These are phyloP conservation scores for Candida michaelii DNA, from an alignment of 805 yeast genomes.

Conservation along the genomic window DNA sequence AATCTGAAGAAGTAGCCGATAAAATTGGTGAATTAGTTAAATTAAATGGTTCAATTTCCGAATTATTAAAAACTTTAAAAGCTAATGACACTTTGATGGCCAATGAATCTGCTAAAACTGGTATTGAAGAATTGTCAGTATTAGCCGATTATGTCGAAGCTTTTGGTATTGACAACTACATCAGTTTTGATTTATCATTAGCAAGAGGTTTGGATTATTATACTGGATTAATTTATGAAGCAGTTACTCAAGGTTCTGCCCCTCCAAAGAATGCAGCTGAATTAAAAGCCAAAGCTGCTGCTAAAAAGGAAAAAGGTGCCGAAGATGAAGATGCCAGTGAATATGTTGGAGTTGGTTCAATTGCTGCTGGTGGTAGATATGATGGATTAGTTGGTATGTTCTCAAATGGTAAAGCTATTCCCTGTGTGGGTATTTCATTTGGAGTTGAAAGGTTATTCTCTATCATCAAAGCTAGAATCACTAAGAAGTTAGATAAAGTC, in stretches of 20 bases:
- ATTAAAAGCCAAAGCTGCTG: slow-evolving; percentile 48
- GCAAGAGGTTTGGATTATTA: slow-evolving; percentile 98
- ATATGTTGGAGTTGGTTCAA: slow-evolving; percentile 96
- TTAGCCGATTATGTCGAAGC: slow-evolving; percentile 81
- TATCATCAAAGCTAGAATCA: slow-evolving; percentile 73
- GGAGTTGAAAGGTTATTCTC: slow-evolving; percentile 97
- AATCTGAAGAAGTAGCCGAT: slow-evolving; percentile 89
- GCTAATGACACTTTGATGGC: slow-evolving; percentile 56
- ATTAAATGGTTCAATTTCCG: slow-evolving; percentile 72
- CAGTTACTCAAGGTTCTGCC: slow-evolving; percentile 93
- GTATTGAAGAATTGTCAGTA: slow-evolving; percentile 75
- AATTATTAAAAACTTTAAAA: slow-evolving; percentile 55
- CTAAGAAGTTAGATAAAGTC: slow-evolving; percentile 56
- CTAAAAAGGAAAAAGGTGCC: slow-evolving; percentile 24
- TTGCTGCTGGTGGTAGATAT: slow-evolving; percentile 98
- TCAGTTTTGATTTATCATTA: slow-evolving; percentile 88
- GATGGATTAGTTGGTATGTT: slow-evolving; percentile 97
- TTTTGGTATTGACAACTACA: slow-evolving; percentile 62
- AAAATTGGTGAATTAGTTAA: slow-evolving; percentile 89
- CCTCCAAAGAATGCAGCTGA: slow-evolving; percentile 82
- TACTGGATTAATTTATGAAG: slow-evolving; percentile 96
- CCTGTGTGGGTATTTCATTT: slow-evolving; percentile 96
- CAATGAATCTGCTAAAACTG: slow-evolving; percentile 75
- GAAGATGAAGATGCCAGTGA: slow-evolving; percentile 81
- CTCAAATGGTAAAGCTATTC: slow-evolving; percentile 86